Conservation (phyloP, 805 yeast genomes). For the Hemisphaericaspora nanyangensis region DNA sequence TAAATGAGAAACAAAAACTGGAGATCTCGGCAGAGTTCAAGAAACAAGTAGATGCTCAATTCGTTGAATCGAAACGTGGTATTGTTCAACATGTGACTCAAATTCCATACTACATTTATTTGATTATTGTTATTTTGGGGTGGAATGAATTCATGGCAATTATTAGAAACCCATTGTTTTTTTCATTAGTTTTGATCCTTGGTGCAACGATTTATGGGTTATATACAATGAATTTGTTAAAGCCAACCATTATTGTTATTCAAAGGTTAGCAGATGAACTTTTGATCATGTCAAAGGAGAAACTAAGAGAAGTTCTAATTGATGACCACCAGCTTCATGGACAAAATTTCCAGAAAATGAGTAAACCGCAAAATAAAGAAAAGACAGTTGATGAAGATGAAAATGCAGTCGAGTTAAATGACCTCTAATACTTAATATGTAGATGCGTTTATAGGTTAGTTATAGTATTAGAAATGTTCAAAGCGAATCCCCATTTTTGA, state of each 20-base stretch:
- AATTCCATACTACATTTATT: conserved; percentile 81
- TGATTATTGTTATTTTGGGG: conserved; percentile 71
- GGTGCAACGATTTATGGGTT: conserved; percentile 64
- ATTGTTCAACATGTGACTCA: conserved; percentile 71
- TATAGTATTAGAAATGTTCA: no score
- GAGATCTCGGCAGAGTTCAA: conserved; percentile 58
- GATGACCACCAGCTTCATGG: conserved; percentile 42
- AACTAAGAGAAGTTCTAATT: conserved; percentile 53
- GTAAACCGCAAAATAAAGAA: not conserved
- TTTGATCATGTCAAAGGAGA: conserved; percentile 53
- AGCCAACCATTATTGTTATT: conserved; percentile 64
- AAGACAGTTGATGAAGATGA: not conserved
- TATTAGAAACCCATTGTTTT: conserved; percentile 78
- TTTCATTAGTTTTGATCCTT: conserved; percentile 54
- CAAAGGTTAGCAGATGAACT: conserved; percentile 57
- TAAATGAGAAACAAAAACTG: conserved; percentile 55
- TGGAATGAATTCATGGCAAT: conserved; percentile 95
- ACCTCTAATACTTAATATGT: conserved; percentile 6
- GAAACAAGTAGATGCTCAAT: conserved; percentile 73
- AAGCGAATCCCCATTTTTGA: no score
- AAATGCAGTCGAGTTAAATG: conserved; percentile 12
- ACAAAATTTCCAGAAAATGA: conserved; percentile 14
- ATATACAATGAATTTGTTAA: conserved; percentile 67
- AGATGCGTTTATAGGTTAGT: no score
- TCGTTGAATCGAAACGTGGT: conserved; percentile 85